phyloP scores from a whole-genome alignment of 805 yeast species.

The Hanseniaspora thailandica region DNA sequence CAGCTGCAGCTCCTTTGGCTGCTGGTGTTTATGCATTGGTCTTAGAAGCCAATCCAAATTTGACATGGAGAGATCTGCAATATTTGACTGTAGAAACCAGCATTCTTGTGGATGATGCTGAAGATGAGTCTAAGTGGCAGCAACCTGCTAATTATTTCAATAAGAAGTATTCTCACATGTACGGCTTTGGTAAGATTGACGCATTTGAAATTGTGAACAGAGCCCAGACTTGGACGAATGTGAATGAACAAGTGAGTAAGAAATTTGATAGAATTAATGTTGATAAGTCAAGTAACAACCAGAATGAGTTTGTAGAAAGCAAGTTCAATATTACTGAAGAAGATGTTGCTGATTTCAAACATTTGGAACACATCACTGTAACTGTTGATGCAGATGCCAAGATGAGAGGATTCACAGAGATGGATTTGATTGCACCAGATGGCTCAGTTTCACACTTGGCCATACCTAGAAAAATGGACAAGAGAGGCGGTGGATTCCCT shows the following conservation, averaged over 20 bases:
- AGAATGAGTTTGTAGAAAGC: conserved; percentile 27
- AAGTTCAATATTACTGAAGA: conserved; percentile 37
- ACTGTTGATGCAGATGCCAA: conserved; percentile 57
- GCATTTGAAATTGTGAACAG: conserved; percentile 59
- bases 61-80: conserved; percentile 94
- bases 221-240: conserved; percentile 67
- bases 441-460: conserved; percentile 70
- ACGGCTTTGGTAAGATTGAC: conserved; percentile 88
- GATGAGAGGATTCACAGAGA: conserved; percentile 57
- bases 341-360: conserved; percentile 41
- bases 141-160: conserved; percentile 45
- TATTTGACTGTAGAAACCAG: conserved; percentile 66
- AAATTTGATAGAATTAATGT: conserved; percentile 38
- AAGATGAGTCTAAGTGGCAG: conserved; percentile 63
- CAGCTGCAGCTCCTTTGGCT: conserved; percentile 97
- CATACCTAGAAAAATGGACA: conserved; percentile 50
- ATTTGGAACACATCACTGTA: conserved; percentile 77
- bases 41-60: conserved; percentile 67
- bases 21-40: conserved; percentile 89
- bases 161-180: conserved; percentile 65
- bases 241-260: conserved; percentile 86
- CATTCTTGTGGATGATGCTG: conserved; percentile 42
- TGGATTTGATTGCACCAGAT: conserved; percentile 58
- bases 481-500: conserved; percentile 43
- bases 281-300: conserved; percentile 18